Base-by-base conservation (phyloP, 257 asterid species). In the Linaria vulgaris region DNA sequence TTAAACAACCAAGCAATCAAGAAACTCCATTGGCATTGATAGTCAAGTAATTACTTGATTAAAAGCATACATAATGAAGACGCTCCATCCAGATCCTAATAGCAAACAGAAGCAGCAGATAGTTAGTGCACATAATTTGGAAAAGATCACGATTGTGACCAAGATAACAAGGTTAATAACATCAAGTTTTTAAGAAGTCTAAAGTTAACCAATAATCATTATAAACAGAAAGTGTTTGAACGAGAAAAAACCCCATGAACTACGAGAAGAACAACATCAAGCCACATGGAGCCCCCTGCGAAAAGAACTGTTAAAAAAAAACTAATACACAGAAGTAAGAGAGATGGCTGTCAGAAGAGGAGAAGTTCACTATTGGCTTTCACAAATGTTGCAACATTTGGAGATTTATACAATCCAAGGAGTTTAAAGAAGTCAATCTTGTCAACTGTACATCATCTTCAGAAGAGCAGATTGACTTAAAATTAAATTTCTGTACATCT, bases 381-480 rank as follows among this genome's bases (percentile, higher is more conserved):
- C 74, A 81, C 76, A 81, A 74, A 63, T 72, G 83, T 78, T 82
- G 83, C 70, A 82, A 77, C 71, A 78, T 83, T 80, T 70, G 84
- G 76, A 81, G 79, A 76, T 71, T 88, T 72, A 82, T 84, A 82
- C 94, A 91, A 75, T 39, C 72, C 82, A 73, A 76, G 80, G 75
- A 73, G 79, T 83, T 79, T 72, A 73, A 77, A 72, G 68, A 73
- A 74, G 83, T 69, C 84, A 81, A 78, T 78, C 84, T 70, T 71
- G 70, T 80, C 79, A 71, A 77, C 82, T 70, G 84, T 72, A 82
- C 69, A 68, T 66, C 64, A 59, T 70, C 74, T 67, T 78, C 88
- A 86, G 92, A 72, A 76, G 73, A 81, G 67, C 75, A 76, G 74
- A 67, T 72, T 73, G 77, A 69, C 83, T 65, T 78, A 25, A 15